phyloP scores from a whole-genome alignment of 2,329 filamentous ascomycete genomes.

The Colletotrichum spaethianum region DNA sequence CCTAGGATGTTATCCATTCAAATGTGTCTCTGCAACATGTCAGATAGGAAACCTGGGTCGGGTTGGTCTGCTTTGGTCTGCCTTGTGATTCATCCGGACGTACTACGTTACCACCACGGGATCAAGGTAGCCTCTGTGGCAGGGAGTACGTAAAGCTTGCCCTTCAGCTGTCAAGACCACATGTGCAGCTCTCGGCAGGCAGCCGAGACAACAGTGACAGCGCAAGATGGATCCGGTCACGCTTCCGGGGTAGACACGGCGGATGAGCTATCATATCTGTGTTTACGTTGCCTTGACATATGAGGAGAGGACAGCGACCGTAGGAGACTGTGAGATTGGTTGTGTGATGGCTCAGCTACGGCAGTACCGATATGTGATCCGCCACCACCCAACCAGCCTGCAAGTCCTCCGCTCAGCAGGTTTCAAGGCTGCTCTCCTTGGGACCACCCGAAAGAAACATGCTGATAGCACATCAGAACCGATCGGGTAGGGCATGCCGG shows the following conservation, averaged over 20 bases:
- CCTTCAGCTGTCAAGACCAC: conserved; percentile 27
- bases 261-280: background rate
- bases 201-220: conserved; percentile 16
- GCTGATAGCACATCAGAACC: background rate
- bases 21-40: background rate
- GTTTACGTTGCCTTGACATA: background rate
- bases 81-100: background rate
- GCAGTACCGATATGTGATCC: background rate
- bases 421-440: background rate
- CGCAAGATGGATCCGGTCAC: background rate
- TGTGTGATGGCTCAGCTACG: conserved; percentile 4
- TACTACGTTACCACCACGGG: background rate
- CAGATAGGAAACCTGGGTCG: background rate
- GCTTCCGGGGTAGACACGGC: background rate
- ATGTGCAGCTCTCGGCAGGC: background rate
- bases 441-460: background rate
- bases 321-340: background rate
- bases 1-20: background rate
- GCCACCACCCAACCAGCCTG: background rate
- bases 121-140: background rate
- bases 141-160: background rate
- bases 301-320: background rate
- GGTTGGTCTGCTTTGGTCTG: background rate
- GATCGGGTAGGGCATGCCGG: conserved; percentile 6
- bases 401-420: background rate